Evolutionary conservation across 129 eudicot genomes (phyloP), one percentile per base, ranked within the genome.

Genomic region (Saussurea involucrata): DNA sequence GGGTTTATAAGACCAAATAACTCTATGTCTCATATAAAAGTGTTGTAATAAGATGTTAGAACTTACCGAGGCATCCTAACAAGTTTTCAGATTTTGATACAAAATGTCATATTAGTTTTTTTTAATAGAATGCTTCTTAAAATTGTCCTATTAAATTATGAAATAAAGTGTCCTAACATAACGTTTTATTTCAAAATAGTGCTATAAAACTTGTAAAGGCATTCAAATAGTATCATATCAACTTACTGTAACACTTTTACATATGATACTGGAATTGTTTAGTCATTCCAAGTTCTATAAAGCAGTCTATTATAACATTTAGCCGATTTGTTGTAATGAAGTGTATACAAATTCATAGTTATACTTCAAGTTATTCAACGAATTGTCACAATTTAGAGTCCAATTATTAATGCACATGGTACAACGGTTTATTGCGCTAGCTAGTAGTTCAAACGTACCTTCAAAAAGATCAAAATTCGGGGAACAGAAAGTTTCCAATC

Each of bases 391-490:
- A 40, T 10, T 9, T 40, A 40, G 0, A 40, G 15, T 40, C 1
- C 6, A 6, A 34, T 34, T 40, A 40, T 10, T 40, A 40, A 40
- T 10, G 68, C 68, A 25, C 34, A 64, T 24, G 33, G 33, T 64
- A 64, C 34, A 25, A 25, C 36, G 4, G 8, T 4, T 24, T 29
- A 29, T 27, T 2, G 70, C 42, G n/a, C 1, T 18, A 65, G 21
- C 1, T 18, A 65, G 21, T 27, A 28, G 28, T 33, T 32, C 6
- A 28, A 67, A 1, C 27, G 36, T 84, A 90, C 96, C 96, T 87
- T 77, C 90, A 92, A 10, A 82, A 9, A 22, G 65, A 57, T 20
- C 25, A 7, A 57, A 20, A n/a, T 7, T 57, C 10, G 4, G 24
- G 3, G 25, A 57, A 57, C 12, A 57, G 6, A n/a, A 55, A 55